Evolutionary conservation across 139 green algal species (phyloP).

Genomic region (Closterium sp.): DNA sequence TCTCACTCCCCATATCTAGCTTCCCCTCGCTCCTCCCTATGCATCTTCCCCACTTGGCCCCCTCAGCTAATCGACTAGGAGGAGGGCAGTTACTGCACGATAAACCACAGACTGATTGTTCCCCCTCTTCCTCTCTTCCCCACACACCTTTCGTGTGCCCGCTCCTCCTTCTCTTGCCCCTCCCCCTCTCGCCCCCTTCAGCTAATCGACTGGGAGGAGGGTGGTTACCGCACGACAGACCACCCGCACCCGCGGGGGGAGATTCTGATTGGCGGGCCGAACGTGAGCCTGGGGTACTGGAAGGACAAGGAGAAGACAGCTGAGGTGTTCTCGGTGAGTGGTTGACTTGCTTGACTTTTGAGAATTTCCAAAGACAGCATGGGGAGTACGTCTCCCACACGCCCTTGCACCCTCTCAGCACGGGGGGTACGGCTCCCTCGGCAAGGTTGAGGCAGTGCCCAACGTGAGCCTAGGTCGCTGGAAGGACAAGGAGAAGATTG

Average conservation of each 20-base stretch:
- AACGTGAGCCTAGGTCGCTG: slow-evolving; percentile 52
- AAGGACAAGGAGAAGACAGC: slow-evolving; percentile 51
- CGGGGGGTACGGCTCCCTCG: slow-evolving; percentile 32
- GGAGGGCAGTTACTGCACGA: slow-evolving; percentile 73
- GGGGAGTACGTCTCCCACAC: slow-evolving; percentile 51
- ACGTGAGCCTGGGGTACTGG: slow-evolving; percentile 55
- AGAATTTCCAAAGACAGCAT: too few species aligned
- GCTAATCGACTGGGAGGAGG: slow-evolving; percentile 69
- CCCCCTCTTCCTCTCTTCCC: too few species aligned
- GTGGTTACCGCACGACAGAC: slow-evolving; percentile 60
- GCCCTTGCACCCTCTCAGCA: too few species aligned
- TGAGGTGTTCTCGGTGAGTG: slow-evolving; percentile 43
- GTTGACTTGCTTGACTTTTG: not conserved
- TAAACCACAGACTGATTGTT: not conserved
- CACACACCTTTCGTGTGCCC: too few species aligned
- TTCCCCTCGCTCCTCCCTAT: too few species aligned
- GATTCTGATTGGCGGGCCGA: slow-evolving; percentile 54
- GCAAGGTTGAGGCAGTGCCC: slow-evolving; percentile 44
- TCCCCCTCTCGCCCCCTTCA: not conserved
- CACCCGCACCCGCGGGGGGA: slow-evolving; percentile 49
- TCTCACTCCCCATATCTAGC: too few species aligned
- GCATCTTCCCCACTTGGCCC: too few species aligned
- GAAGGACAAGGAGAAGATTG: slow-evolving; percentile 52
- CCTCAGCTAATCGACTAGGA: slow-evolving; percentile 53
- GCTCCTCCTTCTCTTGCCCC: too few species aligned